A percentile compares a stretch with the other conserved stretches of the same genome.
These are phyloP conservation scores for Pseudocercospora crystallina DNA, from an alignment of 2,329 filamentous ascomycete species.

Conservation along the genomic window DNA sequence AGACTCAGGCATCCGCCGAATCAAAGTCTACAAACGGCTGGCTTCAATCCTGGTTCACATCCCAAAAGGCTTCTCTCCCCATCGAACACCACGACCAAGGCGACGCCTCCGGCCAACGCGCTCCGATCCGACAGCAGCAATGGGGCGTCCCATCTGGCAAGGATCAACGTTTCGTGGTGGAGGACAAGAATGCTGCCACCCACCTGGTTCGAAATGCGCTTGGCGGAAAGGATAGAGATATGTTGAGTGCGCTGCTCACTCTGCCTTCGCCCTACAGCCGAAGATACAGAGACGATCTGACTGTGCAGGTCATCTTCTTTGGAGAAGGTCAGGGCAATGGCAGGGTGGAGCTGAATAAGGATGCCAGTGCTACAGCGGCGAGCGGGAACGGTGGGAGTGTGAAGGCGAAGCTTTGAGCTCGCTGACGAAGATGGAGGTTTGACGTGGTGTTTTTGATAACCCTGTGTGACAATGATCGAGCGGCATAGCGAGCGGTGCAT, in stretches of 20 bases:
- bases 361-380: conserved; percentile 66
- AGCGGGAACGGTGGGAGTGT: conserved; percentile 22
- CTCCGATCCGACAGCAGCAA: conserved; percentile 84
- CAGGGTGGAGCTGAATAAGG: conserved; percentile 77
- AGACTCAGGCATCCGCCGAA: conserved; percentile 60
- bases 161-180: conserved; percentile 82
- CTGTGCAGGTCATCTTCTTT: conserved; percentile 98
- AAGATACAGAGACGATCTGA: conserved; percentile 91
- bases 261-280: conserved; percentile 88
- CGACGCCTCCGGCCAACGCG: conserved; percentile 68
- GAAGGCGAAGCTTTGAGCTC: conserved; percentile 28
- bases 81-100: conserved; percentile 64
- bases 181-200: conserved; percentile 94
- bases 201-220: conserved; percentile 94
- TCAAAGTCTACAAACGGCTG: conserved; percentile 53
- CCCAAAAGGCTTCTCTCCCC: conserved; percentile 59
- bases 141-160: conserved; percentile 78
- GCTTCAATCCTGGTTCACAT: conserved; percentile 68
- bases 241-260: conserved; percentile 87
- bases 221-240: conserved; percentile 88
- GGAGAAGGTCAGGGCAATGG: conserved; percentile 75
- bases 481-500: no score
- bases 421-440: no score
- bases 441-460: background rate
- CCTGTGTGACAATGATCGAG: no score